Percentiles rank a stretch among this genome's conserved stretches.
These are phyloP conservation scores for Yamadazyma mexicana DNA, from an alignment of 1,139 yeast species.

Conservation along the genomic window DNA sequence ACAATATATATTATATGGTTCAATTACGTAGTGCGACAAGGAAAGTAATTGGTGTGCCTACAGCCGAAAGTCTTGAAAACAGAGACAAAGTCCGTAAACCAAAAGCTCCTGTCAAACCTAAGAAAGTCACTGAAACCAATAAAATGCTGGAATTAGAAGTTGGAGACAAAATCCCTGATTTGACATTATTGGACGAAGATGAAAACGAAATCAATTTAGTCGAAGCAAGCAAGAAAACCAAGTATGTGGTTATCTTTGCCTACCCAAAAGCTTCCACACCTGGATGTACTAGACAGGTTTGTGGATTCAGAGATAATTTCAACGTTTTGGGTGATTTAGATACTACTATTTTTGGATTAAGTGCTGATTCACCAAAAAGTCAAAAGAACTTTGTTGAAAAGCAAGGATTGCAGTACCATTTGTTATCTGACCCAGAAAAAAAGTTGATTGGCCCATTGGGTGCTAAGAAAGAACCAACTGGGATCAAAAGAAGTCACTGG, in stretches of 20 bases:
- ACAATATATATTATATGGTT: too few relatives aligned
- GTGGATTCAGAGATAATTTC: slow-evolving; percentile 77
- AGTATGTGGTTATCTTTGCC: slow-evolving; percentile 64
- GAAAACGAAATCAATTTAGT: slow-evolving; percentile 55
- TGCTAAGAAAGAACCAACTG: slow-evolving; percentile 77
- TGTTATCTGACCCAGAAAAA: slow-evolving; percentile 75
- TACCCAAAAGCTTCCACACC: slow-evolving; percentile 95
- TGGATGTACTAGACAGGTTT: slow-evolving; percentile 92
- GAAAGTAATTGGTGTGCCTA: too few relatives aligned
- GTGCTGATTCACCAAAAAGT: slow-evolving; percentile 72
- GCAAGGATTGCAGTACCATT: slow-evolving; percentile 68
- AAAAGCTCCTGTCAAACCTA: slow-evolving; percentile 9
- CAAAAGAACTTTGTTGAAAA: slow-evolving; percentile 76
- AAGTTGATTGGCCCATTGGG: slow-evolving; percentile 74
- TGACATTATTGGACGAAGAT: slow-evolving; percentile 65
- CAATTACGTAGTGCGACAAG: slow-evolving; percentile 58
- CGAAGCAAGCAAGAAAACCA: slow-evolving; percentile 47
- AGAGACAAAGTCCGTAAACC: slow-evolving; percentile 13
- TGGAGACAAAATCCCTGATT: slow-evolving; percentile 72
- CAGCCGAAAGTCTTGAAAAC: too few relatives aligned
- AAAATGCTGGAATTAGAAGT: slow-evolving; percentile 39
- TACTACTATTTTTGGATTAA: slow-evolving; percentile 59
- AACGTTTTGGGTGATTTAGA: slow-evolving; percentile 54
- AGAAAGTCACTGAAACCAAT: slow-evolving; percentile 6
- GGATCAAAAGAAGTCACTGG: slow-evolving; percentile 88